Evolutionary conservation across 306 rosid genomes (phyloP), one percentile per base, ranked within the genome.

Genomic region (Senna tora): DNA sequence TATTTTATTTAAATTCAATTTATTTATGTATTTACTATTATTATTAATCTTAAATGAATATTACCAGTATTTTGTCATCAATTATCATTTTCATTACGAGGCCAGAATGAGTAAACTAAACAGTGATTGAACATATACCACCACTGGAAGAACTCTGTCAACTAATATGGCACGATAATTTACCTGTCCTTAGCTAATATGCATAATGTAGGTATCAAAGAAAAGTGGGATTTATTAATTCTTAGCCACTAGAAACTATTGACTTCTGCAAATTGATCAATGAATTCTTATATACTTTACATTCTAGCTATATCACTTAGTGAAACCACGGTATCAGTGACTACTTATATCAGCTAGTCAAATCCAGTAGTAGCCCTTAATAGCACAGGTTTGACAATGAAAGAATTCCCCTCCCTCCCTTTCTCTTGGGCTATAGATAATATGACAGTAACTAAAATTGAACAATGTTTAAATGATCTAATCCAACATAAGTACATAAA

Each of bases 381-480:
- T 9, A 43, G 9, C 67, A 80, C 71, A 21, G 15, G 52, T 50
- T 39, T 49, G 47, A 42, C 69, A 39, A 50, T 15, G 74, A 25
- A 34, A 13, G 32, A 57, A 36, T 9, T 9, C 3, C 39, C 25
- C 4, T 14, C 14, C 28, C 22, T 34, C 25, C 65, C 28, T 16
- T 34, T 16, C 25, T 33, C 65, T 34, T 34, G 46, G n/a, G 17
- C n/a, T 2, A 21, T 16, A 60, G 66, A 60, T 16, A 62, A 69
- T 50, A 77, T 39, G 54, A 74, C 11, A 56, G 38, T 14, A 50
- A 28, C 67, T 17, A 82, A 65, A 49, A 70, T 57, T 57, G 19
- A 74, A 69, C 74, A 45, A 66, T 42, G 38, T 54, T 46, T 57
- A 57, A 51, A 72, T 38, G 25, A 75, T 58, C 36, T 36, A 71